These are phyloP conservation scores for Colletotrichum orchidophilum DNA, from an alignment of 2,329 filamentous ascomycete genomes.

Conservation along the genomic window DNA sequence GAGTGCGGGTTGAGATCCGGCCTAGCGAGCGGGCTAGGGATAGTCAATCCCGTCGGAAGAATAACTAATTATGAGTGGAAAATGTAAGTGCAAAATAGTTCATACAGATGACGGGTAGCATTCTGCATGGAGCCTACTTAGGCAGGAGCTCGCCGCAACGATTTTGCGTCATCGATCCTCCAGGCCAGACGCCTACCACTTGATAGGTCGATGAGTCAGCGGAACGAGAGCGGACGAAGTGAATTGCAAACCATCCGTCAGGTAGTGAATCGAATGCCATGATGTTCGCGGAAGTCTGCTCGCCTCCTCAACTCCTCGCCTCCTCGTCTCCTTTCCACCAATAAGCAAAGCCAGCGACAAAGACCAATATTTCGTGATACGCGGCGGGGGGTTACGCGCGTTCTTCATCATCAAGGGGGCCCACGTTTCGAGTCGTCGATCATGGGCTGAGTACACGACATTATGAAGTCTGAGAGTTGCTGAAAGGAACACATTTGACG, in stretches of 20 bases:
- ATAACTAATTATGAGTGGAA: neutral
- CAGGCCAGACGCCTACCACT: too few species aligned
- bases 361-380: slow-evolving; percentile 8
- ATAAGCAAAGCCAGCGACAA: neutral
- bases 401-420: neutral
- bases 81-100: neutral
- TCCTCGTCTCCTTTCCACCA: neutral
- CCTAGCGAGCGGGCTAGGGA: neutral
- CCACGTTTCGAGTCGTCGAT: slow-evolving; percentile 14
- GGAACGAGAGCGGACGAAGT: neutral
- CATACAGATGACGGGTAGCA: neutral
- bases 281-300: neutral
- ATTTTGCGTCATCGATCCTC: neutral
- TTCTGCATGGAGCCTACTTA: neutral
- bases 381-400: neutral
- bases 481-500: neutral
- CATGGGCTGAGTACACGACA: neutral
- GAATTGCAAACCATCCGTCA: neutral
- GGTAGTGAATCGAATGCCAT: neutral
- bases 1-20: neutral
- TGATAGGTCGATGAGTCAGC: too few species aligned
- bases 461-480: neutral
- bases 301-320: neutral
- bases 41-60: neutral
- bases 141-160: neutral